These are phyloP conservation scores for Entelexis sorbosivorans DNA, from an alignment of 1,139 yeast genomes.

Conservation along the genomic window DNA sequence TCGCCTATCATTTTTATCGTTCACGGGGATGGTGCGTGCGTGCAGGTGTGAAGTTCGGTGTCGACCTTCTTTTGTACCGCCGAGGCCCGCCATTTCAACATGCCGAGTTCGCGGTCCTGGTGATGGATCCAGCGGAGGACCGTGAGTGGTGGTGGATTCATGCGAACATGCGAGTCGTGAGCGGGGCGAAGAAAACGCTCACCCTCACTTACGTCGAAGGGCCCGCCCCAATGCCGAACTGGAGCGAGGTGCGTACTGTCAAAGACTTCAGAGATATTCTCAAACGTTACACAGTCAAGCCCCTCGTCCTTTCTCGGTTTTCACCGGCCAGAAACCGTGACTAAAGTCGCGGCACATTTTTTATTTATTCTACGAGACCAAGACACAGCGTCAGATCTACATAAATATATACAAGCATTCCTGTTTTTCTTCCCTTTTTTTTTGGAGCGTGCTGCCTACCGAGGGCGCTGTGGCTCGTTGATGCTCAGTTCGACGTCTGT, in stretches of 20 bases:
- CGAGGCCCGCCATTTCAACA: conserved; percentile 94
- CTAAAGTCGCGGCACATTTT: conserved; percentile 5
- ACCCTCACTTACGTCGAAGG: conserved; percentile 54
- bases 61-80: conserved; percentile 67
- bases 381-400: too few relatives aligned
- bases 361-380: too few relatives aligned
- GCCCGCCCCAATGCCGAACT: conserved; percentile 27
- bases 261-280: conserved; percentile 19
- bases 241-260: conserved; percentile 6
- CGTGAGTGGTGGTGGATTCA: conserved; percentile 55
- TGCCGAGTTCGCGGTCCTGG: conserved; percentile 66
- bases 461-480: neutral
- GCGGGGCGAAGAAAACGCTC: conserved; percentile 74
- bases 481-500: conserved; percentile 3
- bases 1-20: conserved; percentile 75
- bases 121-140: conserved; percentile 31
- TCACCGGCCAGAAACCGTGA: conserved; percentile 24
- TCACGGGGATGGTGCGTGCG: conserved; percentile 92
- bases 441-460: too few relatives aligned
- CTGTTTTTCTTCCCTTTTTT: too few relatives aligned
- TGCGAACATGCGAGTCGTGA: conserved; percentile 65
- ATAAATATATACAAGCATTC: too few relatives aligned
- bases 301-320: conserved; percentile 21
- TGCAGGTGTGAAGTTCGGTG: conserved; percentile 84
- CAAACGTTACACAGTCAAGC: conserved; percentile 22